Base-by-base conservation (phyloP, 1,139 yeast genomes). In the Saccharomycopsis crataegensis region DNA sequence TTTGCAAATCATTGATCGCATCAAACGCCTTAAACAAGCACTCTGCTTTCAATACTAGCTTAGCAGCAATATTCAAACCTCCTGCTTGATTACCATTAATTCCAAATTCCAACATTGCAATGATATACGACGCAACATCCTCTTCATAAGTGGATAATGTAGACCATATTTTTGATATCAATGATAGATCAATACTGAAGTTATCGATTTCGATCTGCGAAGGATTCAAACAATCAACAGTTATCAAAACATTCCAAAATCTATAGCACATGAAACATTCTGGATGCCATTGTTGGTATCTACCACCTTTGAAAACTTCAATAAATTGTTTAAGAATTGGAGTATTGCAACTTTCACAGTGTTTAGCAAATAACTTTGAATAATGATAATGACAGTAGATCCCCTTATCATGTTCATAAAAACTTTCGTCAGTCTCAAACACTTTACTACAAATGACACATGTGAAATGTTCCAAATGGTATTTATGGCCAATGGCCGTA, bases 211-310 rank as follows among this genome's bases (percentile, higher is more conserved):
- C 46, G 14, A 8, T 9, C 17, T 49, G 66, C 12, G 75, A 75
- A 43, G 82, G 65, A 0, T 89, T 91, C 42, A 84, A 77, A 5
- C 79, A 71, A 55, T 78, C 83, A 0, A 86, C 78, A 2, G 83
- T 76, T n/a, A 90, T 74, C 57, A 84, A 79, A 32, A 91, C 96
- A 64, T 89, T 91, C 99, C 99, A 94, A 64, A 90, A 91, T 66
- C 91, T 91, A 72, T 87, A 91, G 50, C 93, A 95, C 91, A 94
- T 94, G 66, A 90, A 94, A 71, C 99, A 94, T 67, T 94, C 99
- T 2, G 98, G 98, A 67, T 94, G 99, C 99, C 99, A 94, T 65
- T 90, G 96, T 66, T 91, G 96, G 59, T 86, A 86, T 61, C 86
- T 78, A n/a, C 97, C 97, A 7, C 53, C 57, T 40, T 46, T 46